phyloP scores from a whole-genome alignment of 306 rosid species.

The Alnus rubra region DNA sequence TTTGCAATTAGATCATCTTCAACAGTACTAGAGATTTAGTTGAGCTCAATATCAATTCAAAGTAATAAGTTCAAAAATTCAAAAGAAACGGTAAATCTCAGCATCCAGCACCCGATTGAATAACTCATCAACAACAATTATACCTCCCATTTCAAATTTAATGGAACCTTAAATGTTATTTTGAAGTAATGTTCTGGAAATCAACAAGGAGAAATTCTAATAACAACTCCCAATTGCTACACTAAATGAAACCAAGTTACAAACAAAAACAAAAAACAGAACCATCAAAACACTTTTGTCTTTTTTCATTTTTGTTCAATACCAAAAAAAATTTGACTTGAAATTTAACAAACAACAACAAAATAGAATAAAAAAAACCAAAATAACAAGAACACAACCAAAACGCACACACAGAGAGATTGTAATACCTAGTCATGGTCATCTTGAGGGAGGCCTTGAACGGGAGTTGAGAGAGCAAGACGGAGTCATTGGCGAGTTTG shows the following conservation, averaged over 20 bases:
- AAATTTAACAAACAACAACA: not conserved
- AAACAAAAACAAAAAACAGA: too few species aligned
- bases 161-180: not conserved
- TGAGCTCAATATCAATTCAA: not conserved
- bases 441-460: conserved; percentile 74
- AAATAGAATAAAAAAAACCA: not conserved
- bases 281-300: not conserved
- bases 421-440: conserved; percentile 80
- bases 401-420: not conserved
- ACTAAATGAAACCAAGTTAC: not conserved
- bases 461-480: conserved; percentile 75
- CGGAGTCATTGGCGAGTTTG: conserved; percentile 77
- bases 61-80: not conserved
- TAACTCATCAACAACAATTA: not conserved
- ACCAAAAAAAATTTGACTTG: not conserved
- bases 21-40: conserved; percentile 56
- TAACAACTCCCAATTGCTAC: not conserved
- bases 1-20: conserved; percentile 70
- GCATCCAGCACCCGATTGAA: not conserved
- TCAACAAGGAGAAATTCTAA: not conserved
- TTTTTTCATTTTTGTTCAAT: too few species aligned
- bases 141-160: not conserved
- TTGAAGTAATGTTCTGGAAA: not conserved
- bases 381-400: not conserved
- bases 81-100: not conserved